These are phyloP conservation scores for Protomyces gravidus DNA, from an alignment of 1,139 yeast species.

Conservation along the genomic window DNA sequence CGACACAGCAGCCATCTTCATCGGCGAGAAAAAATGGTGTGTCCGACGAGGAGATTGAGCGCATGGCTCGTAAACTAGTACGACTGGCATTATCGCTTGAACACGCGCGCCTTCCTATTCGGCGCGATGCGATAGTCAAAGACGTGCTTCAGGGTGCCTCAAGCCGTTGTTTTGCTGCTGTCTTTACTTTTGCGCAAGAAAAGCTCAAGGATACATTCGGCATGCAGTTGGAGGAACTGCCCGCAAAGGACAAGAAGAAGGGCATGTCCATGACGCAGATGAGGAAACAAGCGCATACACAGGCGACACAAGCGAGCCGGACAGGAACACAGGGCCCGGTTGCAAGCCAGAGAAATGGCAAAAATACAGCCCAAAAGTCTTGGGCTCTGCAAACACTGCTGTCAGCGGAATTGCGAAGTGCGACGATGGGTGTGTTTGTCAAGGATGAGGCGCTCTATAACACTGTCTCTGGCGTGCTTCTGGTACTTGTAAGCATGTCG, in stretches of 20 bases:
- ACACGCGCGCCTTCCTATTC: conserved; percentile 30
- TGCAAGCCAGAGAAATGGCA: background rate
- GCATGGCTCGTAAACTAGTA: conserved; percentile 34
- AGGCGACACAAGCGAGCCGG: conserved; percentile 14
- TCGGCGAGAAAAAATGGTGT: background rate
- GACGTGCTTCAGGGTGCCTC: conserved; percentile 31
- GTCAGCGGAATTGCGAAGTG: conserved; percentile 23
- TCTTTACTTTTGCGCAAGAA: conserved; percentile 32
- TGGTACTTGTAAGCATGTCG: conserved; percentile 30
- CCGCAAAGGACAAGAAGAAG: conserved; percentile 28
- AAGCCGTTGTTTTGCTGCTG: conserved; percentile 30
- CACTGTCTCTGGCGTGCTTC: conserved; percentile 28
- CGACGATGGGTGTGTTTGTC: conserved; percentile 13
- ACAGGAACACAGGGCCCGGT: background rate
- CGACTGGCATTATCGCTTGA: conserved; percentile 33
- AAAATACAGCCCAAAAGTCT: conserved; percentile 25
- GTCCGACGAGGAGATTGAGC: conserved; percentile 27
- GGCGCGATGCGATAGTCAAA: conserved; percentile 31
- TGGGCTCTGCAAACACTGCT: conserved; percentile 30
- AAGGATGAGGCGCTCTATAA: conserved; percentile 20
- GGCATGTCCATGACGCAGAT: conserved; percentile 29
- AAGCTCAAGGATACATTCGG: conserved; percentile 30
- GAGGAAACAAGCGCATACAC: conserved; percentile 16
- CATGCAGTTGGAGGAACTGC: conserved; percentile 33
- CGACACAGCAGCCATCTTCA: too few relatives aligned